These are phyloP conservation scores for Dendrobium huoshanense DNA, from an alignment of 106 monocot genomes.

Conservation along the genomic window DNA sequence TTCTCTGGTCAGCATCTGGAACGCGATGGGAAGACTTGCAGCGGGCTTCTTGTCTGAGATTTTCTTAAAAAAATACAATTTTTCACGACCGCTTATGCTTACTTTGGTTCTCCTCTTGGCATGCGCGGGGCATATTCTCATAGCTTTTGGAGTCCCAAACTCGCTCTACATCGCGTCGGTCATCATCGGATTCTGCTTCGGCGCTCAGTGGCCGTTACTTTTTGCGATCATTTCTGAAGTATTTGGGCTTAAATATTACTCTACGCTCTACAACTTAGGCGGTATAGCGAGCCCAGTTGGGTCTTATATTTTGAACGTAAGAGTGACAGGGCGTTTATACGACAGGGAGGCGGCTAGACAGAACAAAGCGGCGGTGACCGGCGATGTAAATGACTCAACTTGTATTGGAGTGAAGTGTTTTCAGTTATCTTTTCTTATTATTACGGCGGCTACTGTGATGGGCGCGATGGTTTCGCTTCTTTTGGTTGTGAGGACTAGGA, in stretches of 20 bases:
- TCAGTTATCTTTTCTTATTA: conserved; percentile 58
- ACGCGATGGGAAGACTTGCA: conserved; percentile 47
- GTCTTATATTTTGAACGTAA: conserved; percentile 61
- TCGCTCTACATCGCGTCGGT: conserved; percentile 65
- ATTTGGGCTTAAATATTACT: conserved; percentile 82
- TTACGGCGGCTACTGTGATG: conserved; percentile 46
- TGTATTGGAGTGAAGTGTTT: conserved; percentile 71
- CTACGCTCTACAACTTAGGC: conserved; percentile 70
- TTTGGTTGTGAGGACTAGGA: conserved; percentile 55
- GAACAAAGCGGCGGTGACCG: neutral
- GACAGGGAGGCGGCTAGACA: conserved; percentile 59
- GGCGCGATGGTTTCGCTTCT: conserved; percentile 44
- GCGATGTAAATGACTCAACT: conserved; percentile 14
- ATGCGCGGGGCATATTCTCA: conserved; percentile 52
- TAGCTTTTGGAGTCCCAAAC: conserved; percentile 52
- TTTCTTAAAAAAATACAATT: conserved; percentile 38
- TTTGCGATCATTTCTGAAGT: conserved; percentile 79
- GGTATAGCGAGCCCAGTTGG: conserved; percentile 64
- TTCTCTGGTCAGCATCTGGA: conserved; percentile 93
- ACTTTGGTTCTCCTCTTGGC: conserved; percentile 45
- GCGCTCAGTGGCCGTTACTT: conserved; percentile 63
- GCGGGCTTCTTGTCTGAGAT: conserved; percentile 68
- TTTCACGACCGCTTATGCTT: conserved; percentile 52
- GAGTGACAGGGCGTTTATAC: conserved; percentile 52
- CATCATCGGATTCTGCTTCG: conserved; percentile 77